phyloP scores from a whole-genome alignment of 306 rosid genomes.

The Oxytropis ochrocephala region DNA sequence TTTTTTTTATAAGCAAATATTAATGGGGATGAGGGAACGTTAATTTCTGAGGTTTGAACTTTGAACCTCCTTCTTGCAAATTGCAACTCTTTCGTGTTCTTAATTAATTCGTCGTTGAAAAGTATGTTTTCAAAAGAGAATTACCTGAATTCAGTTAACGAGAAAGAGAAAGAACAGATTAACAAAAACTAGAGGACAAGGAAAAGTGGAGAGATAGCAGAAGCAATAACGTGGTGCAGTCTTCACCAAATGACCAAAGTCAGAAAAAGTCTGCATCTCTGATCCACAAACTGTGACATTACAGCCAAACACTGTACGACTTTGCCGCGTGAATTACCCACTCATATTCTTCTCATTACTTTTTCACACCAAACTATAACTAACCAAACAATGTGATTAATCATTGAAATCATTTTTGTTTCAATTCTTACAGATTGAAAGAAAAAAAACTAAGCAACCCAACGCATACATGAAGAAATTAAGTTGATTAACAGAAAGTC shows the following conservation, averaged over 20 bases:
- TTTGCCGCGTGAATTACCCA: constrained; percentile 38
- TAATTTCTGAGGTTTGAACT: too few species aligned
- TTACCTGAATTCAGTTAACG: neutral
- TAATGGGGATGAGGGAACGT: too few species aligned
- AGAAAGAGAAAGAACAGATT: neutral
- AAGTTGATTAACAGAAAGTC: constrained; percentile 18
- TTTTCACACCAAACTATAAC: neutral
- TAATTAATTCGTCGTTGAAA: neutral
- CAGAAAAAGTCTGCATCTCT: constrained; percentile 38
- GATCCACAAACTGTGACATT: constrained; percentile 30
- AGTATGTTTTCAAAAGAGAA: neutral
- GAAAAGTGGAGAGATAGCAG: neutral
- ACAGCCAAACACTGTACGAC: constrained; percentile 24
- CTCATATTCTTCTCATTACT: constrained; percentile 2
- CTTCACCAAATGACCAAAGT: constrained; percentile 35
- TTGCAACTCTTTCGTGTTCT: too few species aligned
- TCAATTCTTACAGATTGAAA: neutral
- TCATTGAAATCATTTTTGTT: neutral
- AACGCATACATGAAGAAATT: constrained; percentile 19
- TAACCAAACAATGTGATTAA: neutral
- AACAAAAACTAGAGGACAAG: neutral
- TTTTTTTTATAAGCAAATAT: too few species aligned
- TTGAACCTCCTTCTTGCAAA: too few species aligned
- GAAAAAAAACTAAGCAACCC: neutral
- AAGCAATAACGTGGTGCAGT: constrained; percentile 21